phyloP scores from a whole-genome alignment of 805 yeast species.

The Hanseniaspora singularis region DNA sequence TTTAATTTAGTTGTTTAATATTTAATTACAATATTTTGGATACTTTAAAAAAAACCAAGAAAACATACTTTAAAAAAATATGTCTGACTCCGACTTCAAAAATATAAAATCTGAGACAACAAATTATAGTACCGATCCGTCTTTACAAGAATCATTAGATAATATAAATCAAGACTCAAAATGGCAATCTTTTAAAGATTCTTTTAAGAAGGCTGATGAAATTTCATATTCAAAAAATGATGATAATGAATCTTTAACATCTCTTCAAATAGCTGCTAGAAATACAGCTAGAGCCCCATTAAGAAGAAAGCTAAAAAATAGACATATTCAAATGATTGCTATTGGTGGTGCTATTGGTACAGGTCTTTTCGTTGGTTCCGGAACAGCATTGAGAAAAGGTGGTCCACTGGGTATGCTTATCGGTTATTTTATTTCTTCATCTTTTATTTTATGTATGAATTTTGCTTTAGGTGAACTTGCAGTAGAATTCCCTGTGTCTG shows the following conservation, averaged over 20 bases:
- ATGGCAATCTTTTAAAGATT: conserved; percentile 36
- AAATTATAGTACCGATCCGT: neutral
- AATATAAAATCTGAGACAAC: neutral
- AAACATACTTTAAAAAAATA: neutral
- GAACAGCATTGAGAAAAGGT: conserved; percentile 47
- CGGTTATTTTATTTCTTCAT: conserved; percentile 43
- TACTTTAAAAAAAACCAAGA: no score
- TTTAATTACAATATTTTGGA: no score
- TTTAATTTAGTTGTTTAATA: no score
- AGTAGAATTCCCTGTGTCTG: conserved; percentile 49
- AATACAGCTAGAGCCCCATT: conserved; percentile 45
- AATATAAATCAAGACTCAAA: neutral
- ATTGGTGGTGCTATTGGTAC: conserved; percentile 66
- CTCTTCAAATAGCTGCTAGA: conserved; percentile 37
- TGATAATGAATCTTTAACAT: conserved; percentile 26
- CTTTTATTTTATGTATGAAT: conserved; percentile 46
- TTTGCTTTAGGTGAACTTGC: conserved; percentile 53
- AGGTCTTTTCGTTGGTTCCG: conserved; percentile 65
- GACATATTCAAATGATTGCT: conserved; percentile 55
- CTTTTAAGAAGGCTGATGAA: conserved; percentile 35
- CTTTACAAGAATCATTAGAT: neutral
- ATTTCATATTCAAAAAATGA: conserved; percentile 30
- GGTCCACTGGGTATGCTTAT: conserved; percentile 57
- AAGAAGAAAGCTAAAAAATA: conserved; percentile 39
- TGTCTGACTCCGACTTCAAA: conserved; percentile 10